A percentile compares a stretch with the other conserved stretches of the same genome.
These are phyloP conservation scores for Aeschynomene evenia DNA, from an alignment of 306 rosid genomes.

Conservation along the genomic window DNA sequence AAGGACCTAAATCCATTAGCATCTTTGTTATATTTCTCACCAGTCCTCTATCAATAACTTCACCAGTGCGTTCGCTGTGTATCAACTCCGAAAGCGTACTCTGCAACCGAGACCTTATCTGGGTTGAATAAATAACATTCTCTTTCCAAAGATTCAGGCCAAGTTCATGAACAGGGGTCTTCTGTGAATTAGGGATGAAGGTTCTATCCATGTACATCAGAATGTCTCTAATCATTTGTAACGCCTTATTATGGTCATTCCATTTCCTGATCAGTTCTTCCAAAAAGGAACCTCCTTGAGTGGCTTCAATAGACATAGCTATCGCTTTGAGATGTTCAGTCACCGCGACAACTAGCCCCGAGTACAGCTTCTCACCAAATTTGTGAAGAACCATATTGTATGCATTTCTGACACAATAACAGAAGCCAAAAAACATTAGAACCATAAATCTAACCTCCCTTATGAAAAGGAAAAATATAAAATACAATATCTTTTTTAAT, in stretches of 20 bases:
- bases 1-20: constrained; percentile 79
- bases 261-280: constrained; percentile 82
- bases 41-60: constrained; percentile 72
- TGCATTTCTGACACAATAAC: constrained; percentile 61
- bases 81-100: constrained; percentile 67
- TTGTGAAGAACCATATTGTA: constrained; percentile 94
- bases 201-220: constrained; percentile 95
- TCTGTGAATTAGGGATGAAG: constrained; percentile 56
- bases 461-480: background rate
- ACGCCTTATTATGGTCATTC: constrained; percentile 76
- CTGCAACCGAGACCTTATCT: constrained; percentile 63
- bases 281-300: constrained; percentile 72
- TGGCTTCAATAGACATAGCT: constrained; percentile 63
- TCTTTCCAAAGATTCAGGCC: constrained; percentile 88
- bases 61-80: constrained; percentile 62
- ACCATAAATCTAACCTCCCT: constrained; percentile 6
- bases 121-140: constrained; percentile 56
- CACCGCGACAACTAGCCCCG: constrained; percentile 70
- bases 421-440: background rate
- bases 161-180: constrained; percentile 74
- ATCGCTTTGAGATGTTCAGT: constrained; percentile 68
- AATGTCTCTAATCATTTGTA: constrained; percentile 77
- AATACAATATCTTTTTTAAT: background rate
- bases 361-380: constrained; percentile 80
- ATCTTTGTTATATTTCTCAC: constrained; percentile 67